phyloP scores from a whole-genome alignment of 768 basidiomycete genomes.

The Suillus paluster region DNA sequence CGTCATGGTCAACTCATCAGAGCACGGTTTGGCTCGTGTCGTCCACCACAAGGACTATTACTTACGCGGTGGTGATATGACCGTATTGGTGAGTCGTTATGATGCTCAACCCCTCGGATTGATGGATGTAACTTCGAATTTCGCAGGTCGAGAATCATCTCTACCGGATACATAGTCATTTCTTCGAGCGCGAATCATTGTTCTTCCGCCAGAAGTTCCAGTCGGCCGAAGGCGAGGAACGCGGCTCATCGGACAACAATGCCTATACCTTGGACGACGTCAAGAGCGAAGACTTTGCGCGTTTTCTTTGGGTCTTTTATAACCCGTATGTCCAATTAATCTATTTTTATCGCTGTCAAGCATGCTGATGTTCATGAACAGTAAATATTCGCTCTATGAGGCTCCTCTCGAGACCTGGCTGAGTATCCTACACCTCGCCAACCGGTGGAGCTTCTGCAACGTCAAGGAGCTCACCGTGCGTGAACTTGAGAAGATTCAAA shows the following conservation, averaged over 20 bases:
- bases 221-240: conserved; percentile 33
- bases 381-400: conserved; percentile 43
- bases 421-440: conserved; percentile 42
- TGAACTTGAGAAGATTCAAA: conserved; percentile 41
- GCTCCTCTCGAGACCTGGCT: conserved; percentile 47
- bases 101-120: background rate
- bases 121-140: conserved; percentile 8
- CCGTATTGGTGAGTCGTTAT: conserved; percentile 52
- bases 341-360: background rate
- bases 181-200: conserved; percentile 64
- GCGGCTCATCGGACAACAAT: conserved; percentile 43
- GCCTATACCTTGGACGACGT: conserved; percentile 51
- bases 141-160: conserved; percentile 58
- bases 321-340: conserved; percentile 49
- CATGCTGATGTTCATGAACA: conserved; percentile 16
- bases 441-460: conserved; percentile 44
- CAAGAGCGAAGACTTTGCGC: conserved; percentile 52
- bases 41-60: conserved; percentile 53
- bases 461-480: conserved; percentile 44
- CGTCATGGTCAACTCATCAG: conserved; percentile 29
- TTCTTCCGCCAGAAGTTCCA: conserved; percentile 47
- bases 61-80: conserved; percentile 60
- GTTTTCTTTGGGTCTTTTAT: conserved; percentile 67
- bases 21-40: conserved; percentile 35
- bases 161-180: conserved; percentile 63